Conservation (phyloP, 805 yeast genomes). For the Wickerhamiella allomyrinae region DNA sequence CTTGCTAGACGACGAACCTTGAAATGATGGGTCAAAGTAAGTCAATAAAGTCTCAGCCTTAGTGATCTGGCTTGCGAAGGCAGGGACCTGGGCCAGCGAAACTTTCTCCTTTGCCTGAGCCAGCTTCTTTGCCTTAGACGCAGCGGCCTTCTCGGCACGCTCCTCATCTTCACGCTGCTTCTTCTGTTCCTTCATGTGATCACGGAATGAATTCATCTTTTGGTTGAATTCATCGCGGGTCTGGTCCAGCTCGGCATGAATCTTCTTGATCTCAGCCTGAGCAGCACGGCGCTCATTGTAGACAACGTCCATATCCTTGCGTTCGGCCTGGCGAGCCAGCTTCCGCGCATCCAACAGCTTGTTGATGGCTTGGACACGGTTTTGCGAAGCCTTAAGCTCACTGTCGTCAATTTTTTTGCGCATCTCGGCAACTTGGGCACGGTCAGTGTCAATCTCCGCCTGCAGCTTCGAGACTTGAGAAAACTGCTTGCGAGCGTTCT, state of each 20-base stretch:
- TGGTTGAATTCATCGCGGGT: slow-evolving; percentile 50
- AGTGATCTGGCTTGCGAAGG: slow-evolving; percentile 65
- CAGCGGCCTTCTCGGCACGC: slow-evolving; percentile 43
- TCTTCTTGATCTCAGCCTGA: slow-evolving; percentile 52
- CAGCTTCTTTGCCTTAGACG: slow-evolving; percentile 36
- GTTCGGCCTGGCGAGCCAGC: slow-evolving; percentile 51
- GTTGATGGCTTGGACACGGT: slow-evolving; percentile 54
- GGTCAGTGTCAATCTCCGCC: slow-evolving; percentile 64
- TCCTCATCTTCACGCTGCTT: slow-evolving; percentile 64
- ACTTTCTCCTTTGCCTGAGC: slow-evolving; percentile 57
- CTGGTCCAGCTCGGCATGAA: slow-evolving; percentile 35
- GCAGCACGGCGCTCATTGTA: slow-evolving; percentile 38
- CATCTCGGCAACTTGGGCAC: slow-evolving; percentile 57
- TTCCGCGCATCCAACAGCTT: slow-evolving; percentile 52
- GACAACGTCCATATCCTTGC: slow-evolving; percentile 49
- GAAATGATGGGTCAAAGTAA: slow-evolving; percentile 67
- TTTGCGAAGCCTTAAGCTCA: slow-evolving; percentile 49
- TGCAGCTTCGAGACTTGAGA: slow-evolving; percentile 60
- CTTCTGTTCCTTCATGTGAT: slow-evolving; percentile 53
- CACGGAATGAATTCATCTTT: slow-evolving; percentile 61
- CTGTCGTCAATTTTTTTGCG: slow-evolving; percentile 46
- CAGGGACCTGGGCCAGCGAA: slow-evolving; percentile 62
- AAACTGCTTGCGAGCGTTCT: slow-evolving; percentile 70
- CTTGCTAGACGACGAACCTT: slow-evolving; percentile 33
- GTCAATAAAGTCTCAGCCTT: slow-evolving; percentile 58